phyloP scores from a whole-genome alignment of 495 filamentous ascomycete genomes.

The Gamarada debralockiae region DNA sequence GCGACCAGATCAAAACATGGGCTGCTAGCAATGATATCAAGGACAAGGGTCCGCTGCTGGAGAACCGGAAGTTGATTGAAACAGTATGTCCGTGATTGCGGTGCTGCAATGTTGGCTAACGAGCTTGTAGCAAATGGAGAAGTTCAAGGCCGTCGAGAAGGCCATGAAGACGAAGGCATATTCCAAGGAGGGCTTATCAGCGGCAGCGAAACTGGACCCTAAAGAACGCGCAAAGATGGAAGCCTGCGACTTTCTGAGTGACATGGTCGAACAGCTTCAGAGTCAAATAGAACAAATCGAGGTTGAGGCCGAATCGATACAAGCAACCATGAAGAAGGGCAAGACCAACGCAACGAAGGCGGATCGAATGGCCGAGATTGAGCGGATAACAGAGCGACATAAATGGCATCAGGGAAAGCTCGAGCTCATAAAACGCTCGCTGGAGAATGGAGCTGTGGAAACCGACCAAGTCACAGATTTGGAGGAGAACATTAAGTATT shows the following conservation, averaged over 20 bases:
- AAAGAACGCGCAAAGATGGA: conserved; percentile 92
- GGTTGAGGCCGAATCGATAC: conserved; percentile 82
- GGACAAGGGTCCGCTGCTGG: conserved; percentile 91
- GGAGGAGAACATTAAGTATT: conserved; percentile 91
- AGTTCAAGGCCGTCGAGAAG: conserved; percentile 99
- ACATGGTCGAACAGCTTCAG: conserved; percentile 90
- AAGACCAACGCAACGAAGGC: conserved; percentile 80
- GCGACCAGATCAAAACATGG: conserved; percentile 99
- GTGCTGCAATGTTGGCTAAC: conserved; percentile 14
- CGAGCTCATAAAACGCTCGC: conserved; percentile 80
- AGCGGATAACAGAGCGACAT: conserved; percentile 80
- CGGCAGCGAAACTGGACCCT: conserved; percentile 88
- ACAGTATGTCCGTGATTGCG: conserved; percentile 52
- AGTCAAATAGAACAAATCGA: conserved; percentile 89
- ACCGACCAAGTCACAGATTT: conserved; percentile 77
- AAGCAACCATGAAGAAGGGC: conserved; percentile 87
- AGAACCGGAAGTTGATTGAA: conserved; percentile 93
- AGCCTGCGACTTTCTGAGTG: conserved; percentile 74
- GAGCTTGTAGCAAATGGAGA: conserved; percentile 88
- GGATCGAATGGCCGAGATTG: conserved; percentile 82
- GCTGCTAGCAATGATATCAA: conserved; percentile 96
- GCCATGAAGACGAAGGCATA: conserved; percentile 99
- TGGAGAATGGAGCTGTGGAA: conserved; percentile 92
- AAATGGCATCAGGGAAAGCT: conserved; percentile 95
- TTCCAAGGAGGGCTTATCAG: conserved; percentile 92